These are phyloP conservation scores for Starmerella apis DNA, from an alignment of 805 yeast genomes.

Conservation along the genomic window DNA sequence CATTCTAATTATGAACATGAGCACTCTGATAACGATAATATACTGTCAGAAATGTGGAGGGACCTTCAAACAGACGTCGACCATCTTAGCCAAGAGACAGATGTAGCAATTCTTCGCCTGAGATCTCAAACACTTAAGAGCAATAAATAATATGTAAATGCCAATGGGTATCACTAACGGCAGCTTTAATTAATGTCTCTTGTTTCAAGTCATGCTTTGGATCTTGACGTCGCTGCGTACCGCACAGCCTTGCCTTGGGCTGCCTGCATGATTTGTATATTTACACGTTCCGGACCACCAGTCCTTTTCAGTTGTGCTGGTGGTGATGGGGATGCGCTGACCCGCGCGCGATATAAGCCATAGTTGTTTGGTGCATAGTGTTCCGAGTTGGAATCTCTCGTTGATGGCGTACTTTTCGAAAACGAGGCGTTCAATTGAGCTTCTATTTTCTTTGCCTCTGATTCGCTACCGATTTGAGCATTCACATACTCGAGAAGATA, in stretches of 20 bases:
- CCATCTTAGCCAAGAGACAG: background rate
- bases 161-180: too few species aligned
- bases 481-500: constrained; percentile 12
- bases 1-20: too few species aligned
- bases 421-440: background rate
- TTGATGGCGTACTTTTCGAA: background rate
- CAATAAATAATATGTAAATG: too few species aligned
- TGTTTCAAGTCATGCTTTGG: background rate
- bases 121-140: background rate
- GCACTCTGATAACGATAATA: too few species aligned
- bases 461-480: constrained; percentile 17
- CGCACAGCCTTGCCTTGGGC: background rate
- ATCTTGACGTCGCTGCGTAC: background rate
- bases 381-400: too few species aligned
- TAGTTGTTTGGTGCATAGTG: too few species aligned
- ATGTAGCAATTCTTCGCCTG: background rate
- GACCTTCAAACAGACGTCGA: background rate
- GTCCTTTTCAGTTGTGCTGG: background rate
- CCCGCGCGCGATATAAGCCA: background rate
- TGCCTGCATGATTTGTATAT: background rate
- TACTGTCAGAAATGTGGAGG: background rate
- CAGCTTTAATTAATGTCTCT: too few species aligned
- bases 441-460: constrained; percentile 16
- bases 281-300: background rate
- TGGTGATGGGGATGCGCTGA: background rate